Conservation (phyloP, 768 basidiomycete species). For the Pleurotus pulmonarius region DNA sequence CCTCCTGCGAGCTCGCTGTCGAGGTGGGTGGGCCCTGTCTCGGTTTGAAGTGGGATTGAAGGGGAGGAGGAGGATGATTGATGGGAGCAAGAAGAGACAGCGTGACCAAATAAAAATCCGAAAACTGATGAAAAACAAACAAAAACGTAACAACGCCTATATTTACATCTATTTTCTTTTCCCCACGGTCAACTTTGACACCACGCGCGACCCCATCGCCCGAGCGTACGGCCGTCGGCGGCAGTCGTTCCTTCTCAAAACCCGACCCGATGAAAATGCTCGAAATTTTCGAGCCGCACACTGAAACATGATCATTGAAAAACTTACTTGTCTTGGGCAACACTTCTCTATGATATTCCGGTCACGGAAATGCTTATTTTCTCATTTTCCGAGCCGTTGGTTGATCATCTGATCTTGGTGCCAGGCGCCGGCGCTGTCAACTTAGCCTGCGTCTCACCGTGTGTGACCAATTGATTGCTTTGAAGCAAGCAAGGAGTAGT, state of each 20-base stretch:
- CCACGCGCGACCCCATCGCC: background rate
- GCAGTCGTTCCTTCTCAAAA: too few species aligned
- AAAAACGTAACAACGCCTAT: conserved; percentile 6
- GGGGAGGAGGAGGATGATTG: background rate
- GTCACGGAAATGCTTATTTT: too few species aligned
- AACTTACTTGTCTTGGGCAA: too few species aligned
- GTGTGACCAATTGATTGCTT: too few species aligned
- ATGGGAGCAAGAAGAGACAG: conserved; percentile 7
- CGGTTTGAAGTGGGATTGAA: background rate
- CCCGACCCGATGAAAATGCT: background rate
- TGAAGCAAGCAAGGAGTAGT: too few species aligned
- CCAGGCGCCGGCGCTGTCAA: too few species aligned
- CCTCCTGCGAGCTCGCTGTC: background rate
- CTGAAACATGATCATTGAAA: background rate
- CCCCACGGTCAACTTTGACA: conserved; percentile 1
- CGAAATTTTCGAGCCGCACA: background rate
- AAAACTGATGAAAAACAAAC: conserved; percentile 9
- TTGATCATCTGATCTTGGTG: too few species aligned
- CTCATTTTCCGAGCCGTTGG: too few species aligned
- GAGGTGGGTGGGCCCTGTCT: background rate
- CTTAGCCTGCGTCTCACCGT: too few species aligned
- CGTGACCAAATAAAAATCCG: conserved; percentile 8
- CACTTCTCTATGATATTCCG: too few species aligned
- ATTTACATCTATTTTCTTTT: background rate
- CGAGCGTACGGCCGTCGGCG: background rate